Conservation (phyloP, 1,284 basidiomycete genomes). For the Cystobasidium pallidum region DNA sequence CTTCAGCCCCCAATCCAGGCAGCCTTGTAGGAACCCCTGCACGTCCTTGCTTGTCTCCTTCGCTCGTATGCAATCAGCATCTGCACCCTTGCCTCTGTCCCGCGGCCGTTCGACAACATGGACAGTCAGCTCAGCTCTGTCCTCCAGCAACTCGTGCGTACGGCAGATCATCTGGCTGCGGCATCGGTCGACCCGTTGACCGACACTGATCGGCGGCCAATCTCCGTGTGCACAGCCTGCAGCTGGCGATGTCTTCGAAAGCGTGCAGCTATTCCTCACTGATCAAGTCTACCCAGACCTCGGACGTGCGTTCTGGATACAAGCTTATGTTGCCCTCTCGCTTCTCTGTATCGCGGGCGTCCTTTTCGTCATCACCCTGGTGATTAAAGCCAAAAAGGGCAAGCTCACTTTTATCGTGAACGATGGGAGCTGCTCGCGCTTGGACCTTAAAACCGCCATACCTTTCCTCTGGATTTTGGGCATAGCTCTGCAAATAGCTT, state of each 20-base stretch:
- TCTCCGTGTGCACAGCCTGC: too few species aligned
- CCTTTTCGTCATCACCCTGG: neutral
- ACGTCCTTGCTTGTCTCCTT: too few species aligned
- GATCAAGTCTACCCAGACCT: slow-evolving; percentile 19
- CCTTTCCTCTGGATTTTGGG: slow-evolving; percentile 25
- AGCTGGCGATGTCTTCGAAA: slow-evolving; percentile 1
- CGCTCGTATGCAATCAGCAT: too few species aligned
- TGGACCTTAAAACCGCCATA: slow-evolving; percentile 21
- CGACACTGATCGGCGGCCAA: too few species aligned
- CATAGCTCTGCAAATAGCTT: slow-evolving; percentile 13
- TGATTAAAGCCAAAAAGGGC: neutral
- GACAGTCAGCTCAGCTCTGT: too few species aligned
- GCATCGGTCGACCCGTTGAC: too few species aligned
- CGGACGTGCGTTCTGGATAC: slow-evolving; percentile 10
- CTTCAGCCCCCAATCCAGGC: neutral
- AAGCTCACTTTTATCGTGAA: slow-evolving; percentile 26
- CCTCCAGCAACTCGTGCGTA: too few species aligned
- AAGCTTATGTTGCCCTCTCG: neutral
- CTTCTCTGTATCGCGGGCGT: slow-evolving; percentile 6
- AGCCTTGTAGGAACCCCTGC: too few species aligned
- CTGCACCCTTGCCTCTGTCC: too few species aligned
- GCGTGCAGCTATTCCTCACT: slow-evolving; percentile 19
- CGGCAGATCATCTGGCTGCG: too few species aligned
- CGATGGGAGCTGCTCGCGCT: slow-evolving; percentile 27
- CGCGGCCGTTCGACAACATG: too few species aligned